phyloP scores from a whole-genome alignment of 305 asterid genomes.

The Lippia alba region DNA sequence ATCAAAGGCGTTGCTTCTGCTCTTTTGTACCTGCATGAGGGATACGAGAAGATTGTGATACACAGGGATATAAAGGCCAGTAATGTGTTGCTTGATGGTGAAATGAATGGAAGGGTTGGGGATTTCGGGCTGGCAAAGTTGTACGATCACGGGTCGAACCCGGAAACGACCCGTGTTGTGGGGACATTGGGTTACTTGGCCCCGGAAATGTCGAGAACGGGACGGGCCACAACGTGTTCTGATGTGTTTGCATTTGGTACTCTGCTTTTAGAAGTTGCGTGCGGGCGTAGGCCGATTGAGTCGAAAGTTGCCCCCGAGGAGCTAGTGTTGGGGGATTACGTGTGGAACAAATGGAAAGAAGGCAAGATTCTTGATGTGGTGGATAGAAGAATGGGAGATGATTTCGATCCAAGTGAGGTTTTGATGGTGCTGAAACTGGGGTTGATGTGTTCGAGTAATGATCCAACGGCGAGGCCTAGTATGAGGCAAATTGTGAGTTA shows the following conservation, averaged over 20 bases:
- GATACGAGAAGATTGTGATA: constrained; percentile 53
- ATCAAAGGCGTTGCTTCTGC: constrained; percentile 54
- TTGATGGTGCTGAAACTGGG: constrained; percentile 65
- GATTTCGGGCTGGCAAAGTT: constrained; percentile 61
- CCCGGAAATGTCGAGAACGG: constrained; percentile 54
- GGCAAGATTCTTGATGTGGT: constrained; percentile 48
- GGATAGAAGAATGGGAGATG: constrained; percentile 41
- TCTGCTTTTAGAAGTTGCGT: constrained; percentile 51
- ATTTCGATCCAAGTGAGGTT: constrained; percentile 44
- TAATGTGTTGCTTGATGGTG: constrained; percentile 52
- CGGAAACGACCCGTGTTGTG: constrained; percentile 54
- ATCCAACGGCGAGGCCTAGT: constrained; percentile 50
- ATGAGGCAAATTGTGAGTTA: constrained; percentile 69
- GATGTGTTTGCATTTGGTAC: constrained; percentile 59
- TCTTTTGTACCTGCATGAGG: constrained; percentile 54
- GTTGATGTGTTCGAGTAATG: constrained; percentile 56
- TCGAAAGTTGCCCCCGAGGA: constrained; percentile 39
- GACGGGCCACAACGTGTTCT: constrained; percentile 51
- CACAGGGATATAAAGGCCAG: constrained; percentile 60
- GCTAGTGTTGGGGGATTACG: constrained; percentile 48
- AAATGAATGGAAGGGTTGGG: constrained; percentile 52
- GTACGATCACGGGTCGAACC: constrained; percentile 56
- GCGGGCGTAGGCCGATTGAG: constrained; percentile 59
- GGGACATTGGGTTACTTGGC: constrained; percentile 64
- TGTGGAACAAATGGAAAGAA: constrained; percentile 50